phyloP scores from a whole-genome alignment of 768 basidiomycete species.

The Rhodotorula toruloides region DNA sequence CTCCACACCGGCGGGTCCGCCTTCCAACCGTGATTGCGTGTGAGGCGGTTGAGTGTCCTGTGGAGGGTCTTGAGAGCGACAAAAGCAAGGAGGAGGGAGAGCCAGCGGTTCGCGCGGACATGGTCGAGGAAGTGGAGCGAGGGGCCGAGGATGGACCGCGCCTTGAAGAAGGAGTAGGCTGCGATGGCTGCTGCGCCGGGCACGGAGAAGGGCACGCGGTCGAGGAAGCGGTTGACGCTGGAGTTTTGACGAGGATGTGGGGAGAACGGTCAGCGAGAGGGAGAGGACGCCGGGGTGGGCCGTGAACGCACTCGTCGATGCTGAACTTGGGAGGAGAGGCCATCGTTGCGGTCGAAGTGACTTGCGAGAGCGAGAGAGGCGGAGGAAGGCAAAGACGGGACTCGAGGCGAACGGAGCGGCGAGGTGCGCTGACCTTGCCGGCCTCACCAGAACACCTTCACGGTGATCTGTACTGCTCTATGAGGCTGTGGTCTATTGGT shows the following conservation, averaged over 20 bases:
- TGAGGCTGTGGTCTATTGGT: too few relatives aligned
- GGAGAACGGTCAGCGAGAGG: not conserved
- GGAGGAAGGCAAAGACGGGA: not conserved
- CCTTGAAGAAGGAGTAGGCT: conserved; percentile 11
- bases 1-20: conserved; percentile 25
- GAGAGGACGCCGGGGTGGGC: too few relatives aligned
- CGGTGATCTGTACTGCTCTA: too few relatives aligned
- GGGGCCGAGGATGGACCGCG: conserved; percentile 4
- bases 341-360: not conserved
- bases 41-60: conserved; percentile 16
- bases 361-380: not conserved
- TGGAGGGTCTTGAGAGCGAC: conserved; percentile 24
- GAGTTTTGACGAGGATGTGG: not conserved
- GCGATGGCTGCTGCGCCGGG: conserved; percentile 9
- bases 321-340: conserved; percentile 1
- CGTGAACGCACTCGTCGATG: conserved; percentile 24
- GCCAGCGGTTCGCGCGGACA: conserved; percentile 4
- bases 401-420: too few relatives aligned
- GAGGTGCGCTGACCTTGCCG: too few relatives aligned
- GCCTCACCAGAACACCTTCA: too few relatives aligned
- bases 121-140: conserved; percentile 10
- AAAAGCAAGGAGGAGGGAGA: conserved; percentile 22
- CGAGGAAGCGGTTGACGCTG: conserved; percentile 33
- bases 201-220: conserved; percentile 15
- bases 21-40: conserved; percentile 27